Conservation (phyloP, 78 protist genomes). For the Creolimax fragrantissima region DNA sequence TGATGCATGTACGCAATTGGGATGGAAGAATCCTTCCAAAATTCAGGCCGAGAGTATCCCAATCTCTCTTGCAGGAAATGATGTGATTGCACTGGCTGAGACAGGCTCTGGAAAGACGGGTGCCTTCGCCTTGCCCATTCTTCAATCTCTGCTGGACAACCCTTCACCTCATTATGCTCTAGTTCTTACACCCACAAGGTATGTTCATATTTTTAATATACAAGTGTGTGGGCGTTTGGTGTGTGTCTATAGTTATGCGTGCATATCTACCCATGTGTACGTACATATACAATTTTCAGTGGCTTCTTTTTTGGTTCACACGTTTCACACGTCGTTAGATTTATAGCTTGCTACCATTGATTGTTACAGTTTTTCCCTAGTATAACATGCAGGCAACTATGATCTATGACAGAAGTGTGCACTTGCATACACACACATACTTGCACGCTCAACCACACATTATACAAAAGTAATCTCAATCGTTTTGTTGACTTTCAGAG, state of each 20-base stretch:
- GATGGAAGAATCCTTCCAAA: conserved; percentile 52
- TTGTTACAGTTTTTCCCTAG: too few relatives aligned
- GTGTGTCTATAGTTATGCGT: background rate
- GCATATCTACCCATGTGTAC: too few relatives aligned
- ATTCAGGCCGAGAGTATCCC: conserved; percentile 82
- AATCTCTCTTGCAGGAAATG: conserved; percentile 48
- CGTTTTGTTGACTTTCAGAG: conserved; percentile 57
- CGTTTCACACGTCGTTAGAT: too few relatives aligned
- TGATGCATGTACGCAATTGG: conserved; percentile 49
- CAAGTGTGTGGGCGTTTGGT: background rate
- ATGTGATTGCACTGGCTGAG: conserved; percentile 87
- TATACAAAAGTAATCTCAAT: background rate
- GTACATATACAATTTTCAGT: too few relatives aligned
- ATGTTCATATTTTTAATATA: background rate
- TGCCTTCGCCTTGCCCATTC: conserved; percentile 89
- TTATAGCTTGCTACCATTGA: too few relatives aligned
- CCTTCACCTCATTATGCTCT: conserved; percentile 55
- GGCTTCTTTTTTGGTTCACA: too few relatives aligned
- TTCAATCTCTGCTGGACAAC: conserved; percentile 54
- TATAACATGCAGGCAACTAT: too few relatives aligned
- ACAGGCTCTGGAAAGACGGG: conserved; percentile 97
- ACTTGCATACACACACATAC: background rate
- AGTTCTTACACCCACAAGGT: conserved; percentile 67
- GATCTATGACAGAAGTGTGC: background rate
- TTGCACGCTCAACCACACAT: background rate